Percentiles rank a stretch among this genome's conserved stretches.
Evolutionary conservation across 148 eudicot genomes (phyloP).

Genomic region (Vaccinium corymbosum): DNA sequence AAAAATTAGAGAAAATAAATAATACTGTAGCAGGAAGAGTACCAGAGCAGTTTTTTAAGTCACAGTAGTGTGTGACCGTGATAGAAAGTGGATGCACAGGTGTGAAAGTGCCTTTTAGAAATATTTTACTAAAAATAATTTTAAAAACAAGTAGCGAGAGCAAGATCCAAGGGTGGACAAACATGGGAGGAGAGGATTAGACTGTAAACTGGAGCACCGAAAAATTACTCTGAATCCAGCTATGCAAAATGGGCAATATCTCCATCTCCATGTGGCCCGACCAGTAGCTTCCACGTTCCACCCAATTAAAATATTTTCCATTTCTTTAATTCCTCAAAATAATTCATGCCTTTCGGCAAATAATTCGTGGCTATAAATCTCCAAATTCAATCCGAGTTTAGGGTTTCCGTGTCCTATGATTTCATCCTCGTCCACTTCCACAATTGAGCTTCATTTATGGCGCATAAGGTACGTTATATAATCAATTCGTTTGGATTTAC

Average conservation of each 20-base stretch:
- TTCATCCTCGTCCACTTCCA: background rate
- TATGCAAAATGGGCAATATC: background rate
- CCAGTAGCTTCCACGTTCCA: slow-evolving; percentile 6
- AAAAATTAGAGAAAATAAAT: too few relatives aligned
- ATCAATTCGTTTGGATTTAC: background rate
- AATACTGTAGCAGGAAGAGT: too few relatives aligned
- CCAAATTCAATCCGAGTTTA: slow-evolving; percentile 16
- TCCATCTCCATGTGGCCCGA: slow-evolving; percentile 14
- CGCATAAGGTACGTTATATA: slow-evolving; percentile 25
- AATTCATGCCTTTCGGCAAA: background rate
- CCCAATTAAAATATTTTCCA: slow-evolving; percentile 5
- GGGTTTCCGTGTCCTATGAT: slow-evolving; percentile 27
- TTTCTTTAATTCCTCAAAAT: background rate
- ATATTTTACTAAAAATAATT: too few relatives aligned
- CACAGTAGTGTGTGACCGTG: too few relatives aligned
- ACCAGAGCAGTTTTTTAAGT: too few relatives aligned
- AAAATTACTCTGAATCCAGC: background rate
- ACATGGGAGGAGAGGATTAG: too few relatives aligned
- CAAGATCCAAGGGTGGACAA: too few relatives aligned
- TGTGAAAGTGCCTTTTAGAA: too few relatives aligned
- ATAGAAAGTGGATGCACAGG: too few relatives aligned
- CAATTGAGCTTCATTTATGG: slow-evolving; percentile 21
- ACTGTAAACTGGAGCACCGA: background rate
- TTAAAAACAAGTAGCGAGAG: too few relatives aligned
- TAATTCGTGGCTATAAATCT: slow-evolving; percentile 6